Evolutionary conservation across 192 early-diverging fungal genomes (phyloP), one percentile per base, ranked within the genome.

Genomic region (Phlyctochytrium arcticum): DNA sequence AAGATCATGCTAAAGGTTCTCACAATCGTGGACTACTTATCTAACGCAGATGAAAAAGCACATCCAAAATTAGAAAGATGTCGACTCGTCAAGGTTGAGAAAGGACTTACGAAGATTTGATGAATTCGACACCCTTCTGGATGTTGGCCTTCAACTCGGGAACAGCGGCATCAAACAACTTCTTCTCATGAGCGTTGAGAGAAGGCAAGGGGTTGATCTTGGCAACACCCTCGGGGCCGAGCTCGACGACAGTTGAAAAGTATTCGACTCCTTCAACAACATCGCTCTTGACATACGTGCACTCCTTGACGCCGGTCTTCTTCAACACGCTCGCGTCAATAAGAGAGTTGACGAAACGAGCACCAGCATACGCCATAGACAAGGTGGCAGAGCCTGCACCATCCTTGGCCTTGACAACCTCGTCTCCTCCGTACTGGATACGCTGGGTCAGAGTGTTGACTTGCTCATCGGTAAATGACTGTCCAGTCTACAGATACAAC

Each of bases 91-190:
- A 60, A n/a, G n/a, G n/a, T n/a, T n/a, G n/a, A n/a, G 35, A 17
- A 0, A 10, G 50, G 26, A 49, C 66, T 68, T 60, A 68, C 57
- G 66, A n/a, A 36, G 44, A 29, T 30, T 69, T 69, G 74, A 88
- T 87, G 84, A 95, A 98, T 56, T 81, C 79, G 48, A 88, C 77
- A 35, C 96, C 96, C 80, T 86, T 86, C 59, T 78, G 68, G 65
- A 86, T 86, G 76, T 81, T 85, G 42, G 60, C 58, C 72, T 85
- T 83, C 42, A 86, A 75, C 57, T 85, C 80, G 33, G 79, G 70
- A 48, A 86, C 70, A 48, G 73, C 73, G 57, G 78, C 83, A 17
- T 71, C 77, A 24, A 77, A 69, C n/a, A 86, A 75, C 49, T 72
- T 69, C 73, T 86, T 55, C 71, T 86, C 85, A 65, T 77, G 71